phyloP scores from a whole-genome alignment of 371 early-diverging fungal genomes.

The Capniomyces stellatus region DNA sequence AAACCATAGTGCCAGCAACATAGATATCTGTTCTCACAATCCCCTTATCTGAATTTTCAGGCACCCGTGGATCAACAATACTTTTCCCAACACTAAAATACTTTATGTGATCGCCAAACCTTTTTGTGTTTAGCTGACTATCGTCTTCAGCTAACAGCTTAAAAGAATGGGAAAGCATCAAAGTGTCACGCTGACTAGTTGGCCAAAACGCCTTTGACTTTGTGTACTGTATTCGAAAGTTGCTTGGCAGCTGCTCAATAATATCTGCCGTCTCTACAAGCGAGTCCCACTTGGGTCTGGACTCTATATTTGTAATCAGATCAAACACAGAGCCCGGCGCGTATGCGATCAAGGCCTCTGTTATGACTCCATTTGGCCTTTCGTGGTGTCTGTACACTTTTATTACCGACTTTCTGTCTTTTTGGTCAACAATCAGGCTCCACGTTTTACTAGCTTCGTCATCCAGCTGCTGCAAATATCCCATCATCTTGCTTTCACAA shows the following conservation, averaged over 20 bases:
- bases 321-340: conserved; percentile 31
- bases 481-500: no score
- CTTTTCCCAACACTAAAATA: no score
- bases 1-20: no score
- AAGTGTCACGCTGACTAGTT: conserved; percentile 31
- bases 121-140: no score
- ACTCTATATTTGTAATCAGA: conserved; percentile 24
- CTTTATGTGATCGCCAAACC: no score
- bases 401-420: neutral
- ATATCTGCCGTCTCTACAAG: conserved; percentile 29
- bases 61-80: no score
- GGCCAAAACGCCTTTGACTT: conserved; percentile 39
- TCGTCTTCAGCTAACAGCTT: no score
- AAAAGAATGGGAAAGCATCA: conserved; percentile 21
- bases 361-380: neutral
- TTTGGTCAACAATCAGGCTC: no score
- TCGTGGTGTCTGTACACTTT: neutral
- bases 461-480: no score
- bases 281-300: conserved; percentile 34
- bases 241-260: conserved; percentile 14
- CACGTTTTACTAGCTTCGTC: no score
- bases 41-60: no score
- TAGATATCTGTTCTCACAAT: no score
- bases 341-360: neutral
- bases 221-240: conserved; percentile 30